phyloP scores from a whole-genome alignment of 1,139 yeast species.

The Geotrichum restrictum region DNA sequence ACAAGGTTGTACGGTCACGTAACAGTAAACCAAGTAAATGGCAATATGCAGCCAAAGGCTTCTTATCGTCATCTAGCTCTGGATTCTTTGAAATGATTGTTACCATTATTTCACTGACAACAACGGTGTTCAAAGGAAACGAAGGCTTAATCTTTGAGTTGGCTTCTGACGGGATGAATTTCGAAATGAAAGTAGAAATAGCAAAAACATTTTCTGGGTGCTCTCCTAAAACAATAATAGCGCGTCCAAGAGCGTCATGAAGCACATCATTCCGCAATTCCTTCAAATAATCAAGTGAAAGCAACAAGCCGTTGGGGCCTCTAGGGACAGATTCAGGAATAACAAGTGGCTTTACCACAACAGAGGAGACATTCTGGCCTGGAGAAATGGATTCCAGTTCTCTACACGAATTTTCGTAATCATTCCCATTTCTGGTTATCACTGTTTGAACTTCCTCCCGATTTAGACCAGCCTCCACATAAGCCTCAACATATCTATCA shows the following conservation, averaged over 20 bases:
- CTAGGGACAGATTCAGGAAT: slow-evolving; percentile 31
- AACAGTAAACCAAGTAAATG: slow-evolving; percentile 50
- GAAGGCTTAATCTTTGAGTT: slow-evolving; percentile 18
- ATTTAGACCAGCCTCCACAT: slow-evolving; percentile 45
- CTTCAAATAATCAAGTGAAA: slow-evolving; percentile 44
- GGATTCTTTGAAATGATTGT: slow-evolving; percentile 40
- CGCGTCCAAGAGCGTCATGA: slow-evolving; percentile 43
- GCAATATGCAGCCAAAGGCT: slow-evolving; percentile 45
- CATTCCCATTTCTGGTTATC: slow-evolving; percentile 1
- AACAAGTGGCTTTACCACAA: slow-evolving; percentile 2
- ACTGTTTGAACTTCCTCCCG: slow-evolving; percentile 36
- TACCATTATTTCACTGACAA: slow-evolving; percentile 40
- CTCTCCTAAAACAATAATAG: slow-evolving; percentile 48
- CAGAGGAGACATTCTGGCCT: not conserved
- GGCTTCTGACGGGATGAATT: slow-evolving; percentile 32
- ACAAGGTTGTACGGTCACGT: slow-evolving; percentile 40
- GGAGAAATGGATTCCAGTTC: slow-evolving; percentile 1
- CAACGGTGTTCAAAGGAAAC: slow-evolving; percentile 27
- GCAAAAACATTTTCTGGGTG: slow-evolving; percentile 51
- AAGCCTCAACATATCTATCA: slow-evolving; percentile 47
- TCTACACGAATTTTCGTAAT: slow-evolving; percentile 2
- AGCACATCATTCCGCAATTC: slow-evolving; percentile 39
- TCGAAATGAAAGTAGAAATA: slow-evolving; percentile 49
- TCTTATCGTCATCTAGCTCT: slow-evolving; percentile 29
- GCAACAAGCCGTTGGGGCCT: slow-evolving; percentile 31